Evolutionary conservation across 495 filamentous ascomycete species (phyloP), one percentile per base, ranked within the genome.

Genomic region (Pyrenopolyporus hunteri): DNA sequence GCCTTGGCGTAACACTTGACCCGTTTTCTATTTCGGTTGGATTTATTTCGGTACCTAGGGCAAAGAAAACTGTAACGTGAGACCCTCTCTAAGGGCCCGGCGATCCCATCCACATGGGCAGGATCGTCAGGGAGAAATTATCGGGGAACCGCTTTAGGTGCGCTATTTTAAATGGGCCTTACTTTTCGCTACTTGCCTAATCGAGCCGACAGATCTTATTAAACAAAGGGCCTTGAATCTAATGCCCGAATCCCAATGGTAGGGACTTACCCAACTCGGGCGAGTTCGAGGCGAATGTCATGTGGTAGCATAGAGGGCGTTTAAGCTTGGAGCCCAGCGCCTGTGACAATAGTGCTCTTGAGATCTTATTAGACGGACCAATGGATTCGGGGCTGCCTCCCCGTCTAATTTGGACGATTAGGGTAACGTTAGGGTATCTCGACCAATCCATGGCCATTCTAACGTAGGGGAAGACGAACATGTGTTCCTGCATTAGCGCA

Each of bases 401-500:
- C 37, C 37, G 37, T 29, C 29, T 46, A 46, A 46, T 46, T 46
- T 46, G 43, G 22, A 28, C 17, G 9, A 28, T 46, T 17, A 28
- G 23, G 25, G 31, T 2, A 8, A n/a, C 9, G 9, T n/a, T 33
- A 33, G 31, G 31, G 13, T 33, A n/a, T n/a, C n/a, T n/a, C n/a
- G n/a, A 17, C 29, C n/a, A 37, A 23, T 36, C 50, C 16, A 17
- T 22, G 37, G 35, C 40, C 19, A 11, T 37, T 9, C 4, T 40
- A 17, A 33, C 40, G 25, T 26, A 44, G 28, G 48, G 42, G 49
- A 51, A 16, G 35, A 31, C 22, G 35, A 49, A 48, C 35, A 49
- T 45, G 50, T 61, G 63, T 66, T 66, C 63, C 63, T 66, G 63
- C 63, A 66, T 66, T 66, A 66, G 63, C 42, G 57, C 39, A 20